Base-by-base conservation (phyloP, 805 yeast species). In the Yamadazyma laniorum region DNA sequence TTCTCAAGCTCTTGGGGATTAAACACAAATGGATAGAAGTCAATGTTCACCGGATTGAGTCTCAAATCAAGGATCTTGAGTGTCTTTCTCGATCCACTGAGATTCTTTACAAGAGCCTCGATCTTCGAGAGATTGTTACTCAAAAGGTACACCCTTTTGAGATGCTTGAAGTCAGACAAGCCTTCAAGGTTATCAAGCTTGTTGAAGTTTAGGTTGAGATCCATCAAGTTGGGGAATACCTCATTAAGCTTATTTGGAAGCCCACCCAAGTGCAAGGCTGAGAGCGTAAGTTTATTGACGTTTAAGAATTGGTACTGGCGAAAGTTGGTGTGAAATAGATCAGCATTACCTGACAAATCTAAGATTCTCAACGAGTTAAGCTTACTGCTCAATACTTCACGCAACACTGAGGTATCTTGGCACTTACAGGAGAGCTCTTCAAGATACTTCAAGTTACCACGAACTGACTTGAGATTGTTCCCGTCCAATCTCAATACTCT, bases 1-100 rank as follows among this genome's bases (percentile, higher is more conserved):
- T 48, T 49, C 18, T 58, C 67, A 14, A 58, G 39, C 34, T 68
- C 77, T 6, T 63, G 63, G 4, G 74, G 73, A 43, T 68, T 70
- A 53, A 77, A 76, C 1, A 77, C 77, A 47, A 67, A 75, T 0
- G 82, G 79, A 50, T 77, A 75, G 34, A 72, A 59, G 8, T 65
- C 70, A 29, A 60, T 55, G 29, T 70, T 75, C 18, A 74, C 42
- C 12, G 77, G 73, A 45, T 77, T 77, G 38, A 75, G 67, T 25
- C 81, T 58, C 33, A 75, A 39, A 50, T 77, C 82, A 13, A 77
- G 48, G 6, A 63, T 55, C 39, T 51, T 57, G 44, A 77, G 48
- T 3, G 58, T 49, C 3, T 42, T 35, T 29, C 78, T 51, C 0
- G 61, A 47, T 0, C 56, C 58, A 3, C 58, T 47, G 21, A 65